These are phyloP conservation scores for Amphichorda felina DNA, from an alignment of 2,329 filamentous ascomycete genomes.

Conservation along the genomic window DNA sequence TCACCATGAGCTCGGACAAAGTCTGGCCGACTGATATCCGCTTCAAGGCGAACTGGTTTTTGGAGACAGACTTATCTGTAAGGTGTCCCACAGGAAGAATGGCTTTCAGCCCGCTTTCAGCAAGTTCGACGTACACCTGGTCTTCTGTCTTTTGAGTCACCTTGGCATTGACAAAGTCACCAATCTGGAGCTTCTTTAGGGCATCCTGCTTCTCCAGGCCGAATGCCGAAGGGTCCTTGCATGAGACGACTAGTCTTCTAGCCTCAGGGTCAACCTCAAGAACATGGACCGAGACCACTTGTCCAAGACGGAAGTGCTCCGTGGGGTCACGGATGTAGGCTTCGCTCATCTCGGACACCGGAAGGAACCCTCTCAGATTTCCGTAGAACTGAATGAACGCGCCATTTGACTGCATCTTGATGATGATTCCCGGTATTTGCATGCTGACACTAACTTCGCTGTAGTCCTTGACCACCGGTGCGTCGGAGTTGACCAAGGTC, in stretches of 20 bases:
- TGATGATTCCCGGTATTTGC: slow-evolving; percentile 75
- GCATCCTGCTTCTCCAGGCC: slow-evolving; percentile 65
- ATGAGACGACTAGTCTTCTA: slow-evolving; percentile 73
- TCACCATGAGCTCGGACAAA: slow-evolving; percentile 67
- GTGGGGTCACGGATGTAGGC: slow-evolving; percentile 83
- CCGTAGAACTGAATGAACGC: slow-evolving; percentile 92
- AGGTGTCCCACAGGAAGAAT: slow-evolving; percentile 68
- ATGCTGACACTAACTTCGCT: slow-evolving; percentile 61
- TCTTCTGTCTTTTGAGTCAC: slow-evolving; percentile 74
- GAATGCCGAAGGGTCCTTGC: slow-evolving; percentile 76
- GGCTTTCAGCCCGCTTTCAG: slow-evolving; percentile 63
- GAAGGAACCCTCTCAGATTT: slow-evolving; percentile 71
- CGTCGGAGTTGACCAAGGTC: slow-evolving; percentile 81
- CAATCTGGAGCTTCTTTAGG: slow-evolving; percentile 61
- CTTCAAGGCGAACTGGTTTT: slow-evolving; percentile 65
- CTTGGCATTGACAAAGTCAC: slow-evolving; percentile 64
- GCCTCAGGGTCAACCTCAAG: slow-evolving; percentile 63
- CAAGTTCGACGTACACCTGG: slow-evolving; percentile 65
- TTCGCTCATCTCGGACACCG: slow-evolving; percentile 95
- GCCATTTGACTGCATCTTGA: slow-evolving; percentile 66
- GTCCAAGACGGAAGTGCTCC: slow-evolving; percentile 80
- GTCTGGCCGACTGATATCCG: slow-evolving; percentile 77
- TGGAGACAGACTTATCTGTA: slow-evolving; percentile 71
- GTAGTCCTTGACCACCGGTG: slow-evolving; percentile 66
- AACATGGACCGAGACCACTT: slow-evolving; percentile 87